Evolutionary conservation across 139 green algal genomes (phyloP).

Genomic region (Closterium sp.): DNA sequence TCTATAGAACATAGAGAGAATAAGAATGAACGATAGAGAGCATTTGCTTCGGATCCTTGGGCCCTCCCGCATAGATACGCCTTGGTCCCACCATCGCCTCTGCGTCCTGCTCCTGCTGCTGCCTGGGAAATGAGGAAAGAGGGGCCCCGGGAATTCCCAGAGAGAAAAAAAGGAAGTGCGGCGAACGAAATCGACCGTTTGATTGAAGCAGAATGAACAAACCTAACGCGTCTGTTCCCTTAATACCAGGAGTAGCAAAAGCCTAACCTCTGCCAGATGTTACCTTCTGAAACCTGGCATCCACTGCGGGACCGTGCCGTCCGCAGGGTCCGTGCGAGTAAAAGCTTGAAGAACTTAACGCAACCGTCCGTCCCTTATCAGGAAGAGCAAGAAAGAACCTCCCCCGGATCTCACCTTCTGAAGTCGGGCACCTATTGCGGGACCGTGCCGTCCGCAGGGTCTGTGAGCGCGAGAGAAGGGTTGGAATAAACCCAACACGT

Average conservation of each 20-base stretch:
- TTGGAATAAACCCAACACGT: too few species aligned
- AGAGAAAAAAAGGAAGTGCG: too few species aligned
- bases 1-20: too few species aligned
- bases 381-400: not conserved
- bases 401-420: not conserved
- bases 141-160: too few species aligned
- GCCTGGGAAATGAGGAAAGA: not conserved
- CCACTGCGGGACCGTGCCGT: not conserved
- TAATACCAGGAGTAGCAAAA: not conserved
- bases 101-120: too few species aligned
- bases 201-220: too few species aligned
- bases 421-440: conserved; percentile 5
- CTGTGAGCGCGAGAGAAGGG: not conserved
- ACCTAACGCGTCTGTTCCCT: too few species aligned
- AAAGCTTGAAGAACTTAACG: not conserved
- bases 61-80: too few species aligned
- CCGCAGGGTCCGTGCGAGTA: not conserved
- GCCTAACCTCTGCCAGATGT: not conserved
- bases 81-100: not conserved
- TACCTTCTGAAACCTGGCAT: conserved; percentile 12
- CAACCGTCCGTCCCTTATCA: not conserved
- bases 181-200: too few species aligned
- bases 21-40: too few species aligned
- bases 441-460: not conserved
- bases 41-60: too few species aligned